phyloP scores from a whole-genome alignment of 345 rosid genomes.

The Populus alba region DNA sequence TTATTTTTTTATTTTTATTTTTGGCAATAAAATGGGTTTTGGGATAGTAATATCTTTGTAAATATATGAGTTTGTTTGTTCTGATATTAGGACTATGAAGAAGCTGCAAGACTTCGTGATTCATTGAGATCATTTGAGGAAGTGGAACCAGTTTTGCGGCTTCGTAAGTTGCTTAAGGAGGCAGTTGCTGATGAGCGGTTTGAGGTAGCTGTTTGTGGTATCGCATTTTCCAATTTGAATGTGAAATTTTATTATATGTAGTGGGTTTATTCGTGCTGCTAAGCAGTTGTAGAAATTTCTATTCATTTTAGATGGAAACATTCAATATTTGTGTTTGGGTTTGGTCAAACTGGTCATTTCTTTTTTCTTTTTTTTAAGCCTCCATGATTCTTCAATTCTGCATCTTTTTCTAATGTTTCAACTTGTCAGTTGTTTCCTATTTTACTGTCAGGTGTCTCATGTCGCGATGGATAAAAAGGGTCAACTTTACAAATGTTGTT shows the following conservation, averaged over 20 bases:
- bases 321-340: background rate
- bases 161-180: conserved; percentile 52
- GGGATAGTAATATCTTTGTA: background rate
- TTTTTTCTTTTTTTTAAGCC: background rate
- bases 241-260: background rate
- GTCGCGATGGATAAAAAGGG: background rate
- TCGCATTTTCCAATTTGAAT: background rate
- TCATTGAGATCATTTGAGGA: conserved; percentile 61
- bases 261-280: background rate
- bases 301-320: background rate
- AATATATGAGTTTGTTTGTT: background rate
- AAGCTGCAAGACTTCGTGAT: conserved; percentile 66
- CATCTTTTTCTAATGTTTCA: background rate
- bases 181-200: conserved; percentile 53
- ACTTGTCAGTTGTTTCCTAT: background rate
- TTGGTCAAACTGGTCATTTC: background rate
- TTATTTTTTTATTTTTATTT: too few relatives aligned
- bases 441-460: background rate
- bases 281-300: background rate
- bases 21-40: background rate
- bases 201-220: conserved; percentile 39
- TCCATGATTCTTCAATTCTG: background rate
- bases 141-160: conserved; percentile 59
- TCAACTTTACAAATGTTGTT: background rate
- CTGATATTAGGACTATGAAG: conserved; percentile 54